Base-by-base conservation (phyloP, 768 basidiomycete species). In the Psilocybe cubensis region DNA sequence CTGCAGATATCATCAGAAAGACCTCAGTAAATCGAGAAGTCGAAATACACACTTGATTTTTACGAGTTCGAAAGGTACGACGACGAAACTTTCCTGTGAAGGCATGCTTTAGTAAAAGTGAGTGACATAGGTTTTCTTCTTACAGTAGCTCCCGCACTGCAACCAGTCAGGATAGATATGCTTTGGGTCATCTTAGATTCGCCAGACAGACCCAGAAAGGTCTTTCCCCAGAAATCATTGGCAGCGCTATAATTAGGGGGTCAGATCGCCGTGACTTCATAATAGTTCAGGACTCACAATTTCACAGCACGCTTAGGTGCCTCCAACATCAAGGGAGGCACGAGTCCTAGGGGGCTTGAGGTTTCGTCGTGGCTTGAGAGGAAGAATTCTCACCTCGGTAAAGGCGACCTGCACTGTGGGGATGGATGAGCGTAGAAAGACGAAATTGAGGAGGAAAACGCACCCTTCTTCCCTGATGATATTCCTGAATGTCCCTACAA, bases 231-330 rank as follows among this genome's bases (percentile, higher is more conserved):
- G 71, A 91, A 97, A 66, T 96, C 96, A 78, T 96, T 96, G 8
- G 92, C 82, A 23, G 92, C 92, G 61, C 65, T 61, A 57, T 31
- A n/a, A 56, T 49, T 29, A 40, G 14, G 35, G 54, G 6, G 33
- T 25, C 59, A 35, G 65, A 51, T 20, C 44, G 18, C 27, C 25
- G 31, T 49, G 20, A 21, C 28, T 21, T 4, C 38, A 24, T 38
- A 0, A 21, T 35, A 24, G 18, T 6, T 17, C 35, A 23, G 6
- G 20, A 76, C 86, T 60, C 62, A 91, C 90, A 92, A 92, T 83
- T 98, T 99, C 46, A 95, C 92, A 14, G 97, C 97, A 74, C 97
- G 88, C 77, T 99, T 99, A 1, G 97, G 97, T 14, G 97, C 97
- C 74, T 99, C 97, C 43, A 99, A 78, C 66, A 98, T 83, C 9